Conservation (phyloP, 2,329 filamentous ascomycete genomes). For the Talaromyces sp. region DNA sequence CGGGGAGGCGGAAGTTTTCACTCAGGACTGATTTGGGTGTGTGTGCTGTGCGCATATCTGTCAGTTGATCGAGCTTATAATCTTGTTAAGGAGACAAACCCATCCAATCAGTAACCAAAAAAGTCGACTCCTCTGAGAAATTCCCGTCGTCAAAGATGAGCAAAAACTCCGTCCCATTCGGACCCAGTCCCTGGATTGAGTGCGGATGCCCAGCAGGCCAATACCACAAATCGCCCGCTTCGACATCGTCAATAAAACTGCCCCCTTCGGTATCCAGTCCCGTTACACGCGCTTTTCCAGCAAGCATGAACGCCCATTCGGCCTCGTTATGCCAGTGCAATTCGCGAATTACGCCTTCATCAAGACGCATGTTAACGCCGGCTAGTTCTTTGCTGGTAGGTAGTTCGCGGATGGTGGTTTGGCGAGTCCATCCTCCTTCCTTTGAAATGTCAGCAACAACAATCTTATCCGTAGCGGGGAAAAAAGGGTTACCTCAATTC, state of each 20-base stretch:
- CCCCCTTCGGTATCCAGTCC: conserved; percentile 71
- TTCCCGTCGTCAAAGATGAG: conserved; percentile 58
- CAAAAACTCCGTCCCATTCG: conserved; percentile 62
- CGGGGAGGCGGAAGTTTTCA: conserved; percentile 69
- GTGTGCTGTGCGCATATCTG: conserved; percentile 48
- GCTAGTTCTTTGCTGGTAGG: conserved; percentile 60
- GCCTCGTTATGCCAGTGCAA: conserved; percentile 74
- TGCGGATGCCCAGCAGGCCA: conserved; percentile 74
- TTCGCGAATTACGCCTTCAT: conserved; percentile 69
- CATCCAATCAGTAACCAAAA: conserved; percentile 71
- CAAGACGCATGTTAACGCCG: conserved; percentile 74
- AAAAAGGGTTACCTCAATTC: conserved; percentile 54
- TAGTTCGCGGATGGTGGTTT: conserved; percentile 51
- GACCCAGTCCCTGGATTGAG: conserved; percentile 65
- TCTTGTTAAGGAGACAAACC: conserved; percentile 34
- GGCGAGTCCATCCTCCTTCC: conserved; percentile 73
- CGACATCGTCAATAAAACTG: conserved; percentile 70
- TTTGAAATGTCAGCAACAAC: conserved; percentile 30
- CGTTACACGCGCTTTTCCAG: conserved; percentile 67
- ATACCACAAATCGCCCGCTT: conserved; percentile 74
- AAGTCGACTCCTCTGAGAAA: conserved; percentile 65
- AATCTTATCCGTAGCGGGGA: not conserved
- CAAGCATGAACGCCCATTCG: conserved; percentile 73
- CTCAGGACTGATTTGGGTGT: conserved; percentile 68
- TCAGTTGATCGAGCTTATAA: not conserved